Percentiles rank a stretch among this genome's conserved stretches.
Conservation (phyloP, 108 stramenopile species). For the Stephanodiscus minutulus region DNA sequence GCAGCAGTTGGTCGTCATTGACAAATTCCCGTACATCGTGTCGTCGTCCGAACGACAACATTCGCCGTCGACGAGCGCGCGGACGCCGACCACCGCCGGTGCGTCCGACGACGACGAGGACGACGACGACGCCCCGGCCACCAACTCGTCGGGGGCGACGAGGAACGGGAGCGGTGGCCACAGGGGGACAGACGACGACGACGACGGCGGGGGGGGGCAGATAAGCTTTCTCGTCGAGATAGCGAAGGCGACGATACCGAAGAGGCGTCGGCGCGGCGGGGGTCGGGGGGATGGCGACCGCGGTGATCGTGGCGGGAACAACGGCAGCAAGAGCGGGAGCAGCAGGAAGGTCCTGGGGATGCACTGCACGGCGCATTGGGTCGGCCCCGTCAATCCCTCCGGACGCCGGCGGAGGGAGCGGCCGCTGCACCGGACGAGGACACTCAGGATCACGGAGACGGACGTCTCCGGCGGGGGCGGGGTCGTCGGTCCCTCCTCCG, state of each 20-base stretch:
- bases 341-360: slow-evolving; percentile 24
- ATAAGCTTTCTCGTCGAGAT: slow-evolving; percentile 39
- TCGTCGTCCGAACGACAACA: no score
- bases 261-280: background rate
- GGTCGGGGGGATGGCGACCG: background rate
- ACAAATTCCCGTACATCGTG: no score
- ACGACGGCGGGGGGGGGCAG: background rate
- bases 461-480: background rate
- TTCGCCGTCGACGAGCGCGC: no score
- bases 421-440: slow-evolving; percentile 36
- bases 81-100: no score
- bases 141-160: background rate
- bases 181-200: background rate
- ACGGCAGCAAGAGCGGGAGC: no score
- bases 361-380: slow-evolving; percentile 44
- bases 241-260: slow-evolving; percentile 33
- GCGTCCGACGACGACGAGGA: no score
- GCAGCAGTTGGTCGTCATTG: no score
- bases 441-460: slow-evolving; percentile 12
- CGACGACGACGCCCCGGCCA: no score
- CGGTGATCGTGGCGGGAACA: background rate
- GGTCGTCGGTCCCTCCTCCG: background rate
- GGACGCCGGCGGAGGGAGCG: slow-evolving; percentile 14
- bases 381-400: slow-evolving; percentile 21
- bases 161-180: no score